These are phyloP conservation scores for Blastobotrys ciferrii DNA, from an alignment of 1,139 yeast species.

Conservation along the genomic window DNA sequence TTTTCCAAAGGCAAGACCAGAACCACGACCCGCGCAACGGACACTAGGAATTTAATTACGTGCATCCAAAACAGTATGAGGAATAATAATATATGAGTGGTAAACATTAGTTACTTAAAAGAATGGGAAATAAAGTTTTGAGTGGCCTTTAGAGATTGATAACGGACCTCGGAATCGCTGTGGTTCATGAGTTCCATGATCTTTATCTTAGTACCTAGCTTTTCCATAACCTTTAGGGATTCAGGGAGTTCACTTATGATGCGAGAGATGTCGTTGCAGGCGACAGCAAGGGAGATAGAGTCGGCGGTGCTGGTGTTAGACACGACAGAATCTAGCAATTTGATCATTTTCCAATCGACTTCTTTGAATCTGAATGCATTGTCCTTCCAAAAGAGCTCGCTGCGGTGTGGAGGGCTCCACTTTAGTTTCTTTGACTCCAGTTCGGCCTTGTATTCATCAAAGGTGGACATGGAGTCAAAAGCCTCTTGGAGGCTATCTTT, in stretches of 20 bases:
- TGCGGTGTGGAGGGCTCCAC: conserved; percentile 94
- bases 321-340: conserved; percentile 46
- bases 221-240: conserved; percentile 47
- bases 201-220: conserved; percentile 61
- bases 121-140: conserved; percentile 87
- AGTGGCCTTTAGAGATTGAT: conserved; percentile 91
- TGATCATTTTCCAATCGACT: conserved; percentile 69
- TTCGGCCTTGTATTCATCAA: conserved; percentile 89
- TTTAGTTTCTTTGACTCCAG: conserved; percentile 70
- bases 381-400: conserved; percentile 86
- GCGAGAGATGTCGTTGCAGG: conserved; percentile 73
- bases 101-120: conserved; percentile 30
- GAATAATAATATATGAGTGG: too few relatives aligned
- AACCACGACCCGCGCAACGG: too few relatives aligned
- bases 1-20: too few relatives aligned
- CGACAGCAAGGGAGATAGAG: conserved; percentile 46
- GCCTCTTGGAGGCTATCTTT: conserved; percentile 63
- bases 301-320: conserved; percentile 29
- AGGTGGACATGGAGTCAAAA: conserved; percentile 78
- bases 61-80: too few relatives aligned
- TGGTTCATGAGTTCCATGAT: conserved; percentile 85
- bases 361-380: conserved; percentile 75
- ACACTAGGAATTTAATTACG: too few relatives aligned
- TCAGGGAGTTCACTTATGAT: conserved; percentile 67
- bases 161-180: conserved; percentile 83